Percentiles rank a stretch among this genome's conserved stretches.
Conservation (phyloP, 2,329 filamentous ascomycete genomes). For the Phialemonium atrogriseum region DNA sequence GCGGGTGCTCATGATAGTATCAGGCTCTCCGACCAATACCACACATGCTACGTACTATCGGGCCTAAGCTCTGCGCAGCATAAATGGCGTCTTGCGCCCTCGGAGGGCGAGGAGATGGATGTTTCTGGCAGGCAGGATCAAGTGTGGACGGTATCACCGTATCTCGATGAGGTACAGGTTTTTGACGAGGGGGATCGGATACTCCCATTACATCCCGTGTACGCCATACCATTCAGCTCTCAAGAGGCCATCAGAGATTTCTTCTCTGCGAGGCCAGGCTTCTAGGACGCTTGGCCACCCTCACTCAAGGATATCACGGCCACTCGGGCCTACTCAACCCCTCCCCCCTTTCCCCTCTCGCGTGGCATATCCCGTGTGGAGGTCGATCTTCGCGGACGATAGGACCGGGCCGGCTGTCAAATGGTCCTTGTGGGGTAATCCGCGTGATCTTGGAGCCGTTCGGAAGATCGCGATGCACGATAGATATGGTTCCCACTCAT, state of each 20-base stretch:
- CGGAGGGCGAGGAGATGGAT: conserved; percentile 25
- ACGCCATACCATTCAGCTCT: conserved; percentile 66
- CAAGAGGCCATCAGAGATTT: conserved; percentile 58
- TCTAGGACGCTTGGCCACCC: too few species aligned
- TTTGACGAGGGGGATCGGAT: conserved; percentile 67
- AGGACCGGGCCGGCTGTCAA: too few species aligned
- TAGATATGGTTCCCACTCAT: too few species aligned
- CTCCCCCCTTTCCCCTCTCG: too few species aligned
- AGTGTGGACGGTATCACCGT: conserved; percentile 38
- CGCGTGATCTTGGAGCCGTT: too few species aligned
- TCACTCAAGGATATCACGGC: too few species aligned
- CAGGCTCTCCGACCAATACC: conserved; percentile 77
- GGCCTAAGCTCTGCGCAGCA: conserved; percentile 80
- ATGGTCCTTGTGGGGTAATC: too few species aligned
- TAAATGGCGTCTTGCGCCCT: conserved; percentile 38
- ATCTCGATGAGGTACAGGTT: conserved; percentile 45
- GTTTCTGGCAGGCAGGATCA: conserved; percentile 14
- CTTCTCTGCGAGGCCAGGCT: conserved; percentile 51
- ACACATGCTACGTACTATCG: conserved; percentile 84
- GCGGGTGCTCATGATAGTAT: conserved; percentile 4
- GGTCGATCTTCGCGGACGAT: too few species aligned
- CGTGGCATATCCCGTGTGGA: too few species aligned
- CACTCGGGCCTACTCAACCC: too few species aligned
- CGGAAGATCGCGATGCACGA: too few species aligned
- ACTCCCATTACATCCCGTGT: conserved; percentile 70